Conservation (phyloP, 108 stramenopile genomes). For the Nannochloropsis gaditana region DNA sequence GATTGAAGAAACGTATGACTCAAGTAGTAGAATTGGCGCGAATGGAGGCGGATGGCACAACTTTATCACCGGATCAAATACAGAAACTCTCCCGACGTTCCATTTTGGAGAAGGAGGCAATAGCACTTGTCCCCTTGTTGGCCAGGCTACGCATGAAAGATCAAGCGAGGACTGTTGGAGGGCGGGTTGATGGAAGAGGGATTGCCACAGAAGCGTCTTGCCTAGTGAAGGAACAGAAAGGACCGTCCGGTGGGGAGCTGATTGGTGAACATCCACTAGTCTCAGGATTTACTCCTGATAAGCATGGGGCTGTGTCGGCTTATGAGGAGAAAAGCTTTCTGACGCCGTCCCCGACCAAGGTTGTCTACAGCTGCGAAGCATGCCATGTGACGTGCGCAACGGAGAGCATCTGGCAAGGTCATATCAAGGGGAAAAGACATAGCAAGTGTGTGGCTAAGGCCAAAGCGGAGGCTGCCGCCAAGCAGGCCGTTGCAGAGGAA, state of each 20-base stretch:
- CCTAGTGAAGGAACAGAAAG: conserved; percentile 29
- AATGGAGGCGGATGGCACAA: conserved; percentile 23
- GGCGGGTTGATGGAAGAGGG: conserved; percentile 25
- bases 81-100: background rate
- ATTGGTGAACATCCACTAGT: background rate
- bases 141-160: background rate
- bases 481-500: conserved; percentile 6
- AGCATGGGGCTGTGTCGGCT: background rate
- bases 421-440: conserved; percentile 39
- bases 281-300: background rate
- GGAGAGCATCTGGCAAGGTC: conserved; percentile 29
- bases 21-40: conserved; percentile 29
- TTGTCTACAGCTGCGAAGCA: conserved; percentile 28
- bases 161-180: background rate
- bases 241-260: background rate
- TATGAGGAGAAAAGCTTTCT: background rate
- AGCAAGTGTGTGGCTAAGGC: conserved; percentile 16
- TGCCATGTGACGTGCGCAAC: conserved; percentile 33
- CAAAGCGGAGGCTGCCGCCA: background rate
- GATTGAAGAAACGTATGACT: conserved; percentile 34
- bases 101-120: no score
- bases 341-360: background rate
- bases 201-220: conserved; percentile 22
- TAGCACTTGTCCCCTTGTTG: background rate
- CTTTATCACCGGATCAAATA: conserved; percentile 34